A percentile compares a stretch with the other conserved stretches of the same genome.
phyloP scores from a whole-genome alignment of 164 flowering plant genomes.

The Santalum album region DNA sequence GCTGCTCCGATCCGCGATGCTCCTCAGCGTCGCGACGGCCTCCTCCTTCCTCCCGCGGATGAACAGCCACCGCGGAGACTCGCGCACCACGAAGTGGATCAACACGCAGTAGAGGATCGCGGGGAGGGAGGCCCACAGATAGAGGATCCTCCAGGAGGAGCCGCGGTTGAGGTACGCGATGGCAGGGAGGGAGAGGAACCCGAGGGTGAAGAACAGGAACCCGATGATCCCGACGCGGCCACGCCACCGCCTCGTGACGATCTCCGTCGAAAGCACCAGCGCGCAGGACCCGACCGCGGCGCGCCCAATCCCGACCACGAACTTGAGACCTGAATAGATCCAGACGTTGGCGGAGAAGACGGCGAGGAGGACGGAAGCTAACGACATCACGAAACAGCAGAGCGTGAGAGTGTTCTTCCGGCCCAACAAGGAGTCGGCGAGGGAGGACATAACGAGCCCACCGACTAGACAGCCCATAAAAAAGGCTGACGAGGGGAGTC shows the following conservation, averaged over 20 bases:
- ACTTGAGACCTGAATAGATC: conserved; percentile 43
- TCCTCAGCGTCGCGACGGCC: conserved; percentile 32
- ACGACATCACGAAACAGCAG: not conserved
- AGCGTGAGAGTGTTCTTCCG: not conserved
- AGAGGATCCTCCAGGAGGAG: conserved; percentile 49
- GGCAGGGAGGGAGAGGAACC: conserved; percentile 58
- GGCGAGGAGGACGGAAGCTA: not conserved
- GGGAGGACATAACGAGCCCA: not conserved
- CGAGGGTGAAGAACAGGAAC: conserved; percentile 49
- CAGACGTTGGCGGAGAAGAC: conserved; percentile 14
- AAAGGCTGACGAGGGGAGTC: conserved; percentile 2
- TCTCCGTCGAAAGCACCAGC: conserved; percentile 48
- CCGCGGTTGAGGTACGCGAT: conserved; percentile 33
- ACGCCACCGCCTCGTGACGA: conserved; percentile 57
- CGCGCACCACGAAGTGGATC: conserved; percentile 31
- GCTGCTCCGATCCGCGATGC: conserved; percentile 11
- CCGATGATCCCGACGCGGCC: conserved; percentile 43
- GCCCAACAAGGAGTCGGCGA: conserved; percentile 2
- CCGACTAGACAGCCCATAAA: conserved; percentile 1
- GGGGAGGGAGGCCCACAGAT: conserved; percentile 43
- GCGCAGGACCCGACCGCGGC: conserved; percentile 50
- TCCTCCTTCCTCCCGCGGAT: conserved; percentile 44
- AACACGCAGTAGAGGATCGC: conserved; percentile 27
- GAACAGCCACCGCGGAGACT: conserved; percentile 80
- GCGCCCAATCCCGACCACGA: conserved; percentile 48